Evolutionary conservation across 768 basidiomycete genomes (phyloP), one percentile per base, ranked within the genome.

Genomic region (Lactarius deliciosus): DNA sequence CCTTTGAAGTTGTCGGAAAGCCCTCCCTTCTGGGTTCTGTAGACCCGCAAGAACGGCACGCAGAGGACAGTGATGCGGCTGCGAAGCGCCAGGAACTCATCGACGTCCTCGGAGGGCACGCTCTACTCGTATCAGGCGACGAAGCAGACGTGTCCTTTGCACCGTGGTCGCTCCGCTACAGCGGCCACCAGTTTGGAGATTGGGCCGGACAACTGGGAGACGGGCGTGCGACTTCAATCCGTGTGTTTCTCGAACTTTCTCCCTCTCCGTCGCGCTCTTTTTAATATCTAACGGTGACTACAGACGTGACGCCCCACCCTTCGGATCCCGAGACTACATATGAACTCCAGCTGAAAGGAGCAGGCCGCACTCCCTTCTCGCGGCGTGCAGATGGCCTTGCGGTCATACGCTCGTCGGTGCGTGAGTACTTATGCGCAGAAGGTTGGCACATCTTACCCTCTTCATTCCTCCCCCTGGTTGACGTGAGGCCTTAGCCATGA

Each of bases 121-220:
- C 84, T 15, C 83, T 87, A 8, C 82, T 96, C 47, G 85, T 89
- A 80, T 82, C 82, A 10, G 73, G 63, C 22, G 73, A 73, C 15
- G 73, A 76, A 0, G 74, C 74, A 8, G 77, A 75, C 25, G 73
- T 72, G 10, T 76, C 78, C 65, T 77, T 78, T 43, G 80, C 79
- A 5, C 81, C 96, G 0, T 98, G 94, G 92, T 88, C 91, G 5
- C 81, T 94, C 36, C 82, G 94, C 18, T 98, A 98, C 74, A 93
- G 91, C 69, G 96, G 95, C 0, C 92, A 94, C 73, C 92, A 94
- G 71, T 95, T 94, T 72, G 93, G 94, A 0, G 77, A 74, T 3
- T 98, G 90, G 88, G 96, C 97, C 0, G 94, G 95, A 30, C 97
- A 98, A 74, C 82, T 99, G 5, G 97, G 97, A 15, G 96, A 98